Percentiles rank a stretch among this genome's conserved stretches.
Evolutionary conservation across 2,329 filamentous ascomycete species (phyloP).

Genomic region (Tolypocladium ovalisporum): DNA sequence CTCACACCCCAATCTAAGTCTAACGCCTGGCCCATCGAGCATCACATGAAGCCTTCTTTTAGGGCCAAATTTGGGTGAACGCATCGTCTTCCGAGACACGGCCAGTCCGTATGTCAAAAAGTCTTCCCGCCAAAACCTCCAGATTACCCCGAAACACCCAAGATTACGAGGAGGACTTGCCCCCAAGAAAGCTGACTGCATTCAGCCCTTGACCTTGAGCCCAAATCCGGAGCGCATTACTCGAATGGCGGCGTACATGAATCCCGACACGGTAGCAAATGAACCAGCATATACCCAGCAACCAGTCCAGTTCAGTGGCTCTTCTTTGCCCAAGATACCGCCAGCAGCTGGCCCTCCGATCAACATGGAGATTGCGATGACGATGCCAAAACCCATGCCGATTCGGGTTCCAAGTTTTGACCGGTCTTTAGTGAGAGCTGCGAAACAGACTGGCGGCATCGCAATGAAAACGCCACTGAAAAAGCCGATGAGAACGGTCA

Average conservation of each 20-base stretch:
- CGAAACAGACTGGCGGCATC: conserved; percentile 27
- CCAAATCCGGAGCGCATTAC: not conserved
- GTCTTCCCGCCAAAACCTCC: not conserved
- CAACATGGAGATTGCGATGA: conserved; percentile 19
- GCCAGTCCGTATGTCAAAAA: not conserved
- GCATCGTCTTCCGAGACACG: not conserved
- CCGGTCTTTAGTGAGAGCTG: conserved; percentile 26
- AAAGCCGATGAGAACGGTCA: conserved; percentile 27
- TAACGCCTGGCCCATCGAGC: too few relatives aligned
- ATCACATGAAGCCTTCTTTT: too few relatives aligned
- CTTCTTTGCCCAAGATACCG: conserved; percentile 13
- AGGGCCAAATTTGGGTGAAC: too few relatives aligned
- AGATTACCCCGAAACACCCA: not conserved
- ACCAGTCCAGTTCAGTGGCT: conserved; percentile 10
- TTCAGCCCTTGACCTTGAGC: not conserved
- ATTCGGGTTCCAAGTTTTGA: conserved; percentile 29
- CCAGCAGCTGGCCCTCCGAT: conserved; percentile 23
- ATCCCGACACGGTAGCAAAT: not conserved
- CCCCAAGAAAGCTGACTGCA: not conserved
- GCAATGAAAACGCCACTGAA: conserved; percentile 31
- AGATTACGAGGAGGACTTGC: not conserved
- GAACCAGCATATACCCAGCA: conserved; percentile 9
- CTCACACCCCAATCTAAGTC: too few relatives aligned
- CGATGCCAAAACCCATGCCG: conserved; percentile 21
- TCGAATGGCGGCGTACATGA: not conserved